Evolutionary conservation across 257 asterid genomes (phyloP).

Genomic region (Solanum bukasovii): DNA sequence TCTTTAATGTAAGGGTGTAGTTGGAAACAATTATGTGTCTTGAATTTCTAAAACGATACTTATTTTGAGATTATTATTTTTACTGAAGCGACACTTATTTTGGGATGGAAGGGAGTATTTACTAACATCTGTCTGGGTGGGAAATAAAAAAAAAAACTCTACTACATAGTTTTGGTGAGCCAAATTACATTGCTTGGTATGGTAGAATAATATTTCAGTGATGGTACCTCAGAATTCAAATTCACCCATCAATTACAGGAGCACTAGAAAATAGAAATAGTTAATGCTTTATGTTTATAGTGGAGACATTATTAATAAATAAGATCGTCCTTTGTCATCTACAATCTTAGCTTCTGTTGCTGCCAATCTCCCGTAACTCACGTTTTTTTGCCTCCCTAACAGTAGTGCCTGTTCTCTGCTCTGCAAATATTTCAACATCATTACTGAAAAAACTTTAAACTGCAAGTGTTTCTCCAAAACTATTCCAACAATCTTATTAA

Average conservation of each 20-base stretch:
- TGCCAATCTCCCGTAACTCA: background rate
- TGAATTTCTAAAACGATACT: background rate
- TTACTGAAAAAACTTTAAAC: background rate
- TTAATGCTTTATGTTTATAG: background rate
- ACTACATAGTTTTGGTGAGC: background rate
- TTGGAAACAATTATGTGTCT: background rate
- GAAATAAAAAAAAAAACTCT: too few relatives aligned
- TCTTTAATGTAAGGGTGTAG: background rate
- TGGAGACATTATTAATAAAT: background rate
- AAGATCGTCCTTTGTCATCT: background rate
- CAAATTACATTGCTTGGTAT: too few relatives aligned
- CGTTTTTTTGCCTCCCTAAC: background rate
- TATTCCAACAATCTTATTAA: background rate
- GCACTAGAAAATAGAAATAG: background rate
- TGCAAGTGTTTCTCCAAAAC: background rate
- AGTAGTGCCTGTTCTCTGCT: background rate
- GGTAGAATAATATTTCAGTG: background rate
- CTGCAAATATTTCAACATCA: background rate
- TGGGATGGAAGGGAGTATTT: background rate
- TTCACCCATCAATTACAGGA: background rate
- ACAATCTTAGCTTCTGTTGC: background rate
- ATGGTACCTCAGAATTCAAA: background rate
- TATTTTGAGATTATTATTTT: background rate
- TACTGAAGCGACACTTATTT: background rate
- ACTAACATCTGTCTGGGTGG: background rate